Evolutionary conservation across 176 grass and related monocot genomes (phyloP), one percentile per base, ranked within the genome.

Genomic region (Bonia amplexicaulis): DNA sequence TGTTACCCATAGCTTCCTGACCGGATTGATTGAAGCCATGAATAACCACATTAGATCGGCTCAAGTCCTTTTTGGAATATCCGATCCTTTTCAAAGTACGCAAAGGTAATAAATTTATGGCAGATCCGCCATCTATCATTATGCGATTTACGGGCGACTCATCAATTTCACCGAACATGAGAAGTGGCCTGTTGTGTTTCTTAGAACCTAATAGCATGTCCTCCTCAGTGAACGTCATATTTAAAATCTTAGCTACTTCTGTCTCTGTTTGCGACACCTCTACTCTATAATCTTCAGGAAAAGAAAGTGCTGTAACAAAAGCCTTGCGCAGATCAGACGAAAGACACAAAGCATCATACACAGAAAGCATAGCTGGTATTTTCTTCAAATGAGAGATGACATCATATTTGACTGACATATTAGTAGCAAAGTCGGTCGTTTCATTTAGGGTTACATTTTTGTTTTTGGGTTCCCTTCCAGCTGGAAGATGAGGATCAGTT

Each of bases 281-380:
- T 6, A 48, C 77, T 4, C 77, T 31, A 49, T 66, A 80, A 66
- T 66, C 77, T 2, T 51, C 42, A 8, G 61, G 61, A 3, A 66
- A 80, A 2, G 60, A 59, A 1, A 71, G 37, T 12, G 37, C 4
- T 1, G 39, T 71, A 20, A 82, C 16, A 1, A 82, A 58, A 11
- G 33, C 33, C 33, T 35, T 35, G 33, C 3, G 33, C 33, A 35
- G 4, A 35, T 35, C 33, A 35, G 33, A 26, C 0, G 22, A 70
- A 0, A 80, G 11, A 70, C 48, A 81, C 31, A 81, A 6, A 25
- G 65, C 49, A 54, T 80, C 48, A 69, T 69, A 69, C 79, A 69
- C 31, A 13, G 13, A 81, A 41, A 81, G 31, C 64, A 81, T 81
- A 2, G 79, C 64, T 26, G 48, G 64, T 45, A 82, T 71, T 71